Percentiles rank a stretch among this genome's conserved stretches.
These are phyloP conservation scores for Rugosomyces carneus DNA, from an alignment of 1,284 basidiomycete genomes.

Conservation along the genomic window DNA sequence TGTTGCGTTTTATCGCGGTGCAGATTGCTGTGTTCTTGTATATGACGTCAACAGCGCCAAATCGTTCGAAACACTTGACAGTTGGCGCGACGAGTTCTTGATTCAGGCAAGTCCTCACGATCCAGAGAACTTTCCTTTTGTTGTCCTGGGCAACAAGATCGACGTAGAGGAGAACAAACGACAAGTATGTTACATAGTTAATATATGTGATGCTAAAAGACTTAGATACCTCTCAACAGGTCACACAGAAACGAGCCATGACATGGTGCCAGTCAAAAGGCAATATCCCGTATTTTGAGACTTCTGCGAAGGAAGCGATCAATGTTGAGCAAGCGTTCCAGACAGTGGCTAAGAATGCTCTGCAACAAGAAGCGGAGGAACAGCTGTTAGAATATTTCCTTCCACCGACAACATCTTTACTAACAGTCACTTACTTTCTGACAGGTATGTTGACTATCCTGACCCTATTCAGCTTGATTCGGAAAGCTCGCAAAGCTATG, in stretches of 20 bases:
- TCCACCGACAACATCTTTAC: constrained; percentile 15
- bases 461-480: constrained; percentile 98
- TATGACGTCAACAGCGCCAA: constrained; percentile 99
- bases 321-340: constrained; percentile 99
- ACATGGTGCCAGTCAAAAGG: constrained; percentile 99
- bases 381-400: constrained; percentile 64
- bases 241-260: constrained; percentile 99
- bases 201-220: constrained; percentile 3
- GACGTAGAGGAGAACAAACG: constrained; percentile 99
- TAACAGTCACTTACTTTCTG: constrained; percentile 16
- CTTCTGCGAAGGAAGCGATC: constrained; percentile 99
- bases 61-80: constrained; percentile 96
- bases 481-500: constrained; percentile 87
- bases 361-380: constrained; percentile 95
- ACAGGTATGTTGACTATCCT: constrained; percentile 95
- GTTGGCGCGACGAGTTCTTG: constrained; percentile 96
- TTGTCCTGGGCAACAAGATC: constrained; percentile 99
- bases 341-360: constrained; percentile 96
- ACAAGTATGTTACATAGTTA: constrained; percentile 57
- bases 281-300: constrained; percentile 99
- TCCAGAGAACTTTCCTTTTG: constrained; percentile 98
- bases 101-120: constrained; percentile 98
- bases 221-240: constrained; percentile 40
- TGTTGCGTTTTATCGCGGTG: constrained; percentile 98
- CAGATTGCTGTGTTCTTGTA: constrained; percentile 98